These are phyloP conservation scores for Chlorella sp. DNA, from an alignment of 139 green algal species.

Conservation along the genomic window DNA sequence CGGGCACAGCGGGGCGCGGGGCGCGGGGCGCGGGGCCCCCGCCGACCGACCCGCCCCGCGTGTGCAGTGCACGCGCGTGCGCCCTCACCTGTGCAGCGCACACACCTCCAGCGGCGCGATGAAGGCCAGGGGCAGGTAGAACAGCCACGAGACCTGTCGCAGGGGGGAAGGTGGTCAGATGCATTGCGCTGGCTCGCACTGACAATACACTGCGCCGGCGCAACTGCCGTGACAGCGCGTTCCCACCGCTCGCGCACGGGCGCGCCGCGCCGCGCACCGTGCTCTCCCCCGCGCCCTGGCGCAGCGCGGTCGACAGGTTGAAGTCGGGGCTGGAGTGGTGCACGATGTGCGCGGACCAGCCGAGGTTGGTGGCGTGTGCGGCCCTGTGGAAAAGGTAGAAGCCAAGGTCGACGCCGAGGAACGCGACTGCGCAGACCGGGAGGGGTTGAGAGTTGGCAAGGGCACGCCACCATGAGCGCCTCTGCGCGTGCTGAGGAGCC, in stretches of 20 bases:
- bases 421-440: background rate
- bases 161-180: too few species aligned
- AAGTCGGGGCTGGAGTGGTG: conserved; percentile 39
- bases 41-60: too few species aligned
- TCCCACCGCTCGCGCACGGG: too few species aligned
- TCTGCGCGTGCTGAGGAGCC: too few species aligned
- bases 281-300: conserved; percentile 1
- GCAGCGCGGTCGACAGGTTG: conserved; percentile 30
- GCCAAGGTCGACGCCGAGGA: conserved; percentile 19
- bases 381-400: conserved; percentile 36
- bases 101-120: background rate
- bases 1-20: too few species aligned
- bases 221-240: too few species aligned
- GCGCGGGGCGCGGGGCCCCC: too few species aligned
- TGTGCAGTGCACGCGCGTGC: too few species aligned
- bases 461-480: too few species aligned
- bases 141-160: conserved; percentile 7
- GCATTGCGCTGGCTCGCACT: too few species aligned
- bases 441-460: too few species aligned
- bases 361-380: conserved; percentile 16
- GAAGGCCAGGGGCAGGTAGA: conserved; percentile 12
- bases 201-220: too few species aligned
- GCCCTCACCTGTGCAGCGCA: conserved; percentile 4
- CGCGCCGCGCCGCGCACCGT: background rate
- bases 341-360: conserved; percentile 24